These are phyloP conservation scores for Boletus sp. DNA, from an alignment of 1,284 basidiomycete genomes.

Conservation along the genomic window DNA sequence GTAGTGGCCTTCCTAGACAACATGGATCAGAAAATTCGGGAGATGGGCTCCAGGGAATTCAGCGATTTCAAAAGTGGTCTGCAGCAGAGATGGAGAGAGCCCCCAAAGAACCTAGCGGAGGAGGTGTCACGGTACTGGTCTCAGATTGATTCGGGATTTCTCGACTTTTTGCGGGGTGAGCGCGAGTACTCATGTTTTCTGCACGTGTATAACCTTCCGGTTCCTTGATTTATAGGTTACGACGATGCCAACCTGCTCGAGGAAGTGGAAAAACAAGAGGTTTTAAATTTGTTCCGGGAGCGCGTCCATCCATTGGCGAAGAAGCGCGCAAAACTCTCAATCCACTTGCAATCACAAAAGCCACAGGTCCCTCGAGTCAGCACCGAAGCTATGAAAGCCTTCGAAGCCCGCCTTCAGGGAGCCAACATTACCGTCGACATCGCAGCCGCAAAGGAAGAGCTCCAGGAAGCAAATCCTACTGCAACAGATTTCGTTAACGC, in stretches of 20 bases:
- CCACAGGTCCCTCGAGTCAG: conserved; percentile 60
- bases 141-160: conserved; percentile 67
- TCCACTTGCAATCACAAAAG: conserved; percentile 76
- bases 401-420: conserved; percentile 53
- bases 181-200: conserved; percentile 13
- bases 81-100: conserved; percentile 63
- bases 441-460: conserved; percentile 41
- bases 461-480: conserved; percentile 46
- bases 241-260: conserved; percentile 25
- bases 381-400: conserved; percentile 58
- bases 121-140: conserved; percentile 65
- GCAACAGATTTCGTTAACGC: conserved; percentile 47
- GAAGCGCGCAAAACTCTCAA: conserved; percentile 73
- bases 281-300: conserved; percentile 71
- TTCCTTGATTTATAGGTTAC: conserved; percentile 14
- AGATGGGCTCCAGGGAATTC: conserved; percentile 62
- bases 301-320: conserved; percentile 70
- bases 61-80: conserved; percentile 60
- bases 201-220: background rate
- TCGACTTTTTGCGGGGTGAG: conserved; percentile 65
- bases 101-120: conserved; percentile 69
- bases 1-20: conserved; percentile 83
- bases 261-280: conserved; percentile 69
- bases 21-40: conserved; percentile 58
- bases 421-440: conserved; percentile 53